These are phyloP conservation scores for Sutorius eximius DNA, from an alignment of 1,284 basidiomycete genomes.

Conservation along the genomic window DNA sequence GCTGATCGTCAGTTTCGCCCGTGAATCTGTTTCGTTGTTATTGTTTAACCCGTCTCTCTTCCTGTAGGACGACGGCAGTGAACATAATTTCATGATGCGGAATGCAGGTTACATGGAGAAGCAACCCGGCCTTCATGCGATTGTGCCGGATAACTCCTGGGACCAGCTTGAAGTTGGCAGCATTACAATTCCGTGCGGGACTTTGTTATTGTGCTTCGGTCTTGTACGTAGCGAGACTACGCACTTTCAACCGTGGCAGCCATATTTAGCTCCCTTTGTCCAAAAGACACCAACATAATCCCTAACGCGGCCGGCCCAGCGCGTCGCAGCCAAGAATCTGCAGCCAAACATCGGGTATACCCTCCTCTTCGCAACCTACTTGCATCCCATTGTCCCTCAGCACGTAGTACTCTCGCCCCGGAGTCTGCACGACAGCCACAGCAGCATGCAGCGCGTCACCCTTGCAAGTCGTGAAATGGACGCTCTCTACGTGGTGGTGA, in stretches of 20 bases:
- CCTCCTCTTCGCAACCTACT: constrained; percentile 73
- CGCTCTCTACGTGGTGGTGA: constrained; percentile 73
- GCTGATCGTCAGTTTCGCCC: background rate
- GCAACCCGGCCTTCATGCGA: background rate
- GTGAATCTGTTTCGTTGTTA: background rate
- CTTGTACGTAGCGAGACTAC: background rate
- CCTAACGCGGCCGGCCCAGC: constrained; percentile 1
- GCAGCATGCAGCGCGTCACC: constrained; percentile 53
- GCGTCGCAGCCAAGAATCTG: constrained; percentile 51
- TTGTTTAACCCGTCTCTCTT: background rate
- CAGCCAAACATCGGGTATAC: constrained; percentile 61
- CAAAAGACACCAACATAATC: background rate
- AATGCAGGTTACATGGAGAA: background rate
- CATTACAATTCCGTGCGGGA: background rate
- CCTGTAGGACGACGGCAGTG: background rate
- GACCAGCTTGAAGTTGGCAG: background rate
- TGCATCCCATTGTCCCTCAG: constrained; percentile 73
- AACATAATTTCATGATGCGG: background rate
- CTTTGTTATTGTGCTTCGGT: background rate
- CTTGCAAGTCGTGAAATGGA: constrained; percentile 54
- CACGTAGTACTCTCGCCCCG: constrained; percentile 62
- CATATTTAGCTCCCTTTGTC: background rate
- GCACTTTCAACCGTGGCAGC: background rate
- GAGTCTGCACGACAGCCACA: constrained; percentile 66
- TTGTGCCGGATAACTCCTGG: background rate